These are phyloP conservation scores for Salix brachista DNA, from an alignment of 345 rosid species.

Conservation along the genomic window DNA sequence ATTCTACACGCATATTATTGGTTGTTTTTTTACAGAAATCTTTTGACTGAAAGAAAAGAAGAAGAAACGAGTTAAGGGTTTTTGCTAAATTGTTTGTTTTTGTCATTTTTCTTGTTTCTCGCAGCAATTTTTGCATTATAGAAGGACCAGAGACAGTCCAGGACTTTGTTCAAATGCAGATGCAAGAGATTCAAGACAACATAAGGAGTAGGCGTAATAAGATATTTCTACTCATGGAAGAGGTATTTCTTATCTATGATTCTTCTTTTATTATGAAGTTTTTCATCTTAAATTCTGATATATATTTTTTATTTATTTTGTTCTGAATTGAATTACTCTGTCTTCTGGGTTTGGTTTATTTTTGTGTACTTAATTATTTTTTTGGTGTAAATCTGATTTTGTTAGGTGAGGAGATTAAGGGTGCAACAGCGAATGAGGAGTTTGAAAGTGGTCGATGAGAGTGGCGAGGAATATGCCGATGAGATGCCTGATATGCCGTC, in stretches of 20 bases:
- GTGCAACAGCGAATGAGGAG: conserved; percentile 76
- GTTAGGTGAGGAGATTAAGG: conserved; percentile 73
- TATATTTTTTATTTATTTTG: neutral
- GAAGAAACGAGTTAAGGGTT: too few relatives aligned
- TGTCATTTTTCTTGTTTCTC: neutral
- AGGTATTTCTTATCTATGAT: conserved; percentile 34
- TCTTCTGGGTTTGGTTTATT: neutral
- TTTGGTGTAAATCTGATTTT: neutral
- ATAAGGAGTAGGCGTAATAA: conserved; percentile 84
- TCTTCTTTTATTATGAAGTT: neutral
- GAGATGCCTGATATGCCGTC: conserved; percentile 97
- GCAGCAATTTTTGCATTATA: conserved; percentile 83
- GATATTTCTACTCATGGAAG: conserved; percentile 98
- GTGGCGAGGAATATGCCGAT: conserved; percentile 44
- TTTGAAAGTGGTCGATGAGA: conserved; percentile 30
- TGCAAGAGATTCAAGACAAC: conserved; percentile 73
- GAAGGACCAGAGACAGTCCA: conserved; percentile 93
- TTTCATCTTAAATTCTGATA: too few relatives aligned
- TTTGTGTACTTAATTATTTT: too few relatives aligned
- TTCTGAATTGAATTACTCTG: neutral
- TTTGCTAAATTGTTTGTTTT: too few relatives aligned
- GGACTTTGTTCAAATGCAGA: conserved; percentile 86
- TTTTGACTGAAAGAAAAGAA: too few relatives aligned
- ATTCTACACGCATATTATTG: neutral
- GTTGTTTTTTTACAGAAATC: neutral